Evolutionary conservation across 371 early-diverging fungal genomes (phyloP).

Genomic region (Batkoa obscura): DNA sequence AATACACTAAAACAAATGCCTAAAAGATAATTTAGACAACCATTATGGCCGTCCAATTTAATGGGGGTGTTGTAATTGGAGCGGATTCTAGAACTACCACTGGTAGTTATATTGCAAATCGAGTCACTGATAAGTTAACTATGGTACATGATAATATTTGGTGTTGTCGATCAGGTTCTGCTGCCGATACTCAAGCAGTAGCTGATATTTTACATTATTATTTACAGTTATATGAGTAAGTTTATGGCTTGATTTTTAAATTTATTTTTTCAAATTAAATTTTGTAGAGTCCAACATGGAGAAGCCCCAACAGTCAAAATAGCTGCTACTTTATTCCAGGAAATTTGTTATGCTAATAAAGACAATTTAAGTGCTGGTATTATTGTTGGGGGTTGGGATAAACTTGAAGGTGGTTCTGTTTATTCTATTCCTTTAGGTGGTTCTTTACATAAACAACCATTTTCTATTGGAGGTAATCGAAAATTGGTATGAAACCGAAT

Average conservation of each 20-base stretch:
- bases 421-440: conserved; percentile 94
- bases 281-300: conserved; percentile 54
- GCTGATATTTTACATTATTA: conserved; percentile 90
- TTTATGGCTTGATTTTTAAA: background rate
- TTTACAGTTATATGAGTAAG: conserved; percentile 74
- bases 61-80: conserved; percentile 93
- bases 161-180: conserved; percentile 95
- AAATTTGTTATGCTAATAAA: conserved; percentile 92
- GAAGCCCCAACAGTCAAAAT: conserved; percentile 75
- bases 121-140: conserved; percentile 98
- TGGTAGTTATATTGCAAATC: conserved; percentile 87
- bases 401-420: conserved; percentile 71
- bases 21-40: conserved; percentile 65
- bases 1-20: background rate
- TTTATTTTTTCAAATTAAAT: background rate
- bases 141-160: conserved; percentile 88
- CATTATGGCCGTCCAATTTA: conserved; percentile 95
- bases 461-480: conserved; percentile 74
- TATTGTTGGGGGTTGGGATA: conserved; percentile 98
- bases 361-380: conserved; percentile 84
- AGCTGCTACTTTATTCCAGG: conserved; percentile 86
- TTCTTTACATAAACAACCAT: conserved; percentile 77
- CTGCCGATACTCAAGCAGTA: conserved; percentile 98
- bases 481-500: background rate
- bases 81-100: conserved; percentile 98